These are phyloP conservation scores for Coleophoma cylindrospora DNA, from an alignment of 2,329 filamentous ascomycete genomes.

Conservation along the genomic window DNA sequence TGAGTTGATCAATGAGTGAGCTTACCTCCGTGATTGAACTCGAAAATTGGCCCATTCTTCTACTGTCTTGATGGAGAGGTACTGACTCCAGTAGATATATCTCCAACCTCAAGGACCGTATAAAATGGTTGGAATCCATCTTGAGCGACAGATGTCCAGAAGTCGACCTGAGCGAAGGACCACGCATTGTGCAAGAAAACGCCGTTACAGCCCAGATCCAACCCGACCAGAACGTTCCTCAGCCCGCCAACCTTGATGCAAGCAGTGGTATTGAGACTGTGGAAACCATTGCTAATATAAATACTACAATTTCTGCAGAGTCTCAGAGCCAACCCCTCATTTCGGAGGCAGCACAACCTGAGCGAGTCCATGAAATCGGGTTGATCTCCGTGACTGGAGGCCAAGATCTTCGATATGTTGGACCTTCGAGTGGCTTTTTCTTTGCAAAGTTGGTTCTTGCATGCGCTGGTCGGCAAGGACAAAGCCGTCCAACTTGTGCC, in stretches of 20 bases:
- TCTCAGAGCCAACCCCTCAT: no score
- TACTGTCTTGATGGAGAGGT: no score
- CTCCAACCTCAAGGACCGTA: conserved; percentile 32
- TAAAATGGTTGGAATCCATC: conserved; percentile 41
- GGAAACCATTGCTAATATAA: no score
- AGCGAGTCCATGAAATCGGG: conserved; percentile 45
- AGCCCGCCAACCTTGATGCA: no score
- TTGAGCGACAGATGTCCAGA: conserved; percentile 35
- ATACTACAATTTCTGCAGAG: no score
- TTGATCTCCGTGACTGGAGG: conserved; percentile 43
- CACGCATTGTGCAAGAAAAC: conserved; percentile 1
- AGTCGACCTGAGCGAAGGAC: conserved; percentile 30
- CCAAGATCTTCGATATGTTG: conserved; percentile 45
- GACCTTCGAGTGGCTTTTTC: conserved; percentile 50
- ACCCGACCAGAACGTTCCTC: no score
- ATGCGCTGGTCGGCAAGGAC: conserved; percentile 25
- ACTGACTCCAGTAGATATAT: conserved; percentile 23
- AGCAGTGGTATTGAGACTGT: no score
- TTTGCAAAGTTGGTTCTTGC: conserved; percentile 44
- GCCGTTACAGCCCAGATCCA: no score
- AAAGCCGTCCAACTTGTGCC: conserved; percentile 1
- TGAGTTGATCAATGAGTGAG: not conserved
- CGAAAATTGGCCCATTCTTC: no score
- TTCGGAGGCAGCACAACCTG: conserved; percentile 9
- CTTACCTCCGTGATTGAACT: no score